Evolutionary conservation across 2,329 filamentous ascomycete genomes (phyloP).

Genomic region (Ustulina deusta): DNA sequence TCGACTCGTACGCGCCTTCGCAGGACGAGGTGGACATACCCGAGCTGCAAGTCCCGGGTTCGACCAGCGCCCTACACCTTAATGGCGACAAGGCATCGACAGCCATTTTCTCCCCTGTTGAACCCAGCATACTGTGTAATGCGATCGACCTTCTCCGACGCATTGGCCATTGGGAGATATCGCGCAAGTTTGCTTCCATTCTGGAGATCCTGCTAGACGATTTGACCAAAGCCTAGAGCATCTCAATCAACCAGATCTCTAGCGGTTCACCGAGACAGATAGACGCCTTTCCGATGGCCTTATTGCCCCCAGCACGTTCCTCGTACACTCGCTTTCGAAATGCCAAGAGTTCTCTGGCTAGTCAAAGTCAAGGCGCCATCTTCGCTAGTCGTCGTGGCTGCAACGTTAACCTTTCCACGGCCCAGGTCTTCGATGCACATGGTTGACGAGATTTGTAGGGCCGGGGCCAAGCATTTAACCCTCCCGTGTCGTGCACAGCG

Average conservation of each 20-base stretch:
- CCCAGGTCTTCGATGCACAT: neutral
- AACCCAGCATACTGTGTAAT: constrained; percentile 37
- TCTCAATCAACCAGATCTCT: neutral
- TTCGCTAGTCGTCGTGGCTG: constrained; percentile 3
- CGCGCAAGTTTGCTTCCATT: constrained; percentile 37
- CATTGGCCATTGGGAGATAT: constrained; percentile 38
- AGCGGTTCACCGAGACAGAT: neutral
- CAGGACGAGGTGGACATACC: constrained; percentile 33
- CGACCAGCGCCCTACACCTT: constrained; percentile 15
- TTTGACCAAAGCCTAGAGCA: constrained; percentile 28
- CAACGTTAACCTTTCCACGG: neutral
- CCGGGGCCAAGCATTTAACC: too few species aligned
- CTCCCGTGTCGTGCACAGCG: too few species aligned
- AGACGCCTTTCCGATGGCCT: neutral
- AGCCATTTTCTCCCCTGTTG: constrained; percentile 30
- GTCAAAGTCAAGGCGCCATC: constrained; percentile 4
- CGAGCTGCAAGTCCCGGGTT: constrained; percentile 31
- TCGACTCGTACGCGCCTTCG: constrained; percentile 25
- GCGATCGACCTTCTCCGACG: constrained; percentile 36
- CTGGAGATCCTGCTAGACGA: constrained; percentile 35
- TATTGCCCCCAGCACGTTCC: neutral
- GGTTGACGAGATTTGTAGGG: too few species aligned
- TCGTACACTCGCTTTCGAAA: constrained; percentile 1
- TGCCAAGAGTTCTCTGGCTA: constrained; percentile 5
- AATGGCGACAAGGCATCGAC: constrained; percentile 25